Evolutionary conservation across 2,329 filamentous ascomycete genomes (phyloP).

Genomic region (Curvularia sp.): DNA sequence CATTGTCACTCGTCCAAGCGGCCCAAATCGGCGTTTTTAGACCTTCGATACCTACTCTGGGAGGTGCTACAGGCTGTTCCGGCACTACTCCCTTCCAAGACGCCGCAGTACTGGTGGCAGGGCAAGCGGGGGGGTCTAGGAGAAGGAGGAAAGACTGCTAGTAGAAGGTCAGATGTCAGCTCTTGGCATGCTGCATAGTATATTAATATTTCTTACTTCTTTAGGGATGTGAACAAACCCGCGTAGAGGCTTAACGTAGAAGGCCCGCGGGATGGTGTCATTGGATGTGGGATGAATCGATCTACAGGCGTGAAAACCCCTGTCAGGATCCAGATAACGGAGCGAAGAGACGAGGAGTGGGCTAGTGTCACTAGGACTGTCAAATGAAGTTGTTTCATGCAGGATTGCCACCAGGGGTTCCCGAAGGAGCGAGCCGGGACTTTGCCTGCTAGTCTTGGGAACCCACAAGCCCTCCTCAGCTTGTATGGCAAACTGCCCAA

Average conservation of each 20-base stretch:
- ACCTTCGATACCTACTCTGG: constrained; percentile 37
- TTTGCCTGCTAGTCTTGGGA: constrained; percentile 14
- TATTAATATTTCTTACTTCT: constrained; percentile 43
- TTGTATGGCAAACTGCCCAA: constrained; percentile 5
- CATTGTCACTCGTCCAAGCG: constrained; percentile 24
- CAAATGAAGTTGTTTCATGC: constrained; percentile 23
- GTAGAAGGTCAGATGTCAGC: constrained; percentile 26
- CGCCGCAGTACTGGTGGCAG: constrained; percentile 36
- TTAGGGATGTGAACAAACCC: constrained; percentile 40
- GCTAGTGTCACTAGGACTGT: constrained; percentile 15
- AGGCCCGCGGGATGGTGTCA: constrained; percentile 20
- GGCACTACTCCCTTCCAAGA: constrained; percentile 33
- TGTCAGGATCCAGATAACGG: constrained; percentile 23
- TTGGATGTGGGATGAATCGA: constrained; percentile 26
- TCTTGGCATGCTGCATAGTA: constrained; percentile 42
- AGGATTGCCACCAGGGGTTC: constrained; percentile 11
- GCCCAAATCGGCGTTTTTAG: constrained; percentile 37
- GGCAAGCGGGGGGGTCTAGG: constrained; percentile 22
- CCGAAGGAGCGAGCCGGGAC: constrained; percentile 6
- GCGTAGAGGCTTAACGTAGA: constrained; percentile 24
- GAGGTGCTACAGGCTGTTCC: constrained; percentile 40
- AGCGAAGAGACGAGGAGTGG: constrained; percentile 20
- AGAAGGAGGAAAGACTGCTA: constrained; percentile 25
- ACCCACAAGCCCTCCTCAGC: constrained; percentile 23
- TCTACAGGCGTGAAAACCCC: constrained; percentile 27